Evolutionary conservation across 2,329 filamentous ascomycete genomes (phyloP).

Genomic region (Fusarium sp.): DNA sequence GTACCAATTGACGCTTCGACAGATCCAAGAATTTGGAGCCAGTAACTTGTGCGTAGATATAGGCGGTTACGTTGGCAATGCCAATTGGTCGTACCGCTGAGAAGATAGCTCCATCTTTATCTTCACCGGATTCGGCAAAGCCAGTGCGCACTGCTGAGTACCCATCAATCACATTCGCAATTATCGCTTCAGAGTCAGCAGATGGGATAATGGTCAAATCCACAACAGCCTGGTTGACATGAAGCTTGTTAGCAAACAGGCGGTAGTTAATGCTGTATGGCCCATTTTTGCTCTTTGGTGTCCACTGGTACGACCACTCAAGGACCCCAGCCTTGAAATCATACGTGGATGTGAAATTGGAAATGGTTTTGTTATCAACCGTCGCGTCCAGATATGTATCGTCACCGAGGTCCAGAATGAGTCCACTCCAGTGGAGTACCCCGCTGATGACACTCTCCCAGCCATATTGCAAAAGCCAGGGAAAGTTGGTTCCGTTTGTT

Average conservation of each 20-base stretch:
- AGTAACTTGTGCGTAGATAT: not conserved
- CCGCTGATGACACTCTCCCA: slow-evolving; percentile 2
- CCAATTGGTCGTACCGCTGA: not conserved
- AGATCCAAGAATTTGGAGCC: not conserved
- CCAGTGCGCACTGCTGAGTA: slow-evolving; percentile 5
- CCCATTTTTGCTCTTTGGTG: fast-evolving
- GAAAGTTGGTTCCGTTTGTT: slow-evolving; percentile 1
- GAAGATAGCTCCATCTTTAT: not conserved
- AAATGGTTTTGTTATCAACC: not conserved
- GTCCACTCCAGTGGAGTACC: not conserved
- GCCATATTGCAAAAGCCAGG: slow-evolving; percentile 9
- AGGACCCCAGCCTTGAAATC: not conserved
- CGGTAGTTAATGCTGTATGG: not conserved
- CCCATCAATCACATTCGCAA: not conserved
- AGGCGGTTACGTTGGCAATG: not conserved
- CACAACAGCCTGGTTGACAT: not conserved
- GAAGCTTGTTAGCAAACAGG: not conserved
- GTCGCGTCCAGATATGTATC: slow-evolving; percentile 4
- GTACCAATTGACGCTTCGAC: not conserved
- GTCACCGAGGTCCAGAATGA: not conserved
- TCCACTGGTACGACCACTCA: slow-evolving; percentile 1
- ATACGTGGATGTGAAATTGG: not conserved
- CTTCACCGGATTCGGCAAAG: not conserved
- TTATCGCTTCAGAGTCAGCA: not conserved
- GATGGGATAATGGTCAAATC: not conserved